These are phyloP conservation scores for Annona cherimola DNA, from an alignment of 164 flowering plant species.

Conservation along the genomic window DNA sequence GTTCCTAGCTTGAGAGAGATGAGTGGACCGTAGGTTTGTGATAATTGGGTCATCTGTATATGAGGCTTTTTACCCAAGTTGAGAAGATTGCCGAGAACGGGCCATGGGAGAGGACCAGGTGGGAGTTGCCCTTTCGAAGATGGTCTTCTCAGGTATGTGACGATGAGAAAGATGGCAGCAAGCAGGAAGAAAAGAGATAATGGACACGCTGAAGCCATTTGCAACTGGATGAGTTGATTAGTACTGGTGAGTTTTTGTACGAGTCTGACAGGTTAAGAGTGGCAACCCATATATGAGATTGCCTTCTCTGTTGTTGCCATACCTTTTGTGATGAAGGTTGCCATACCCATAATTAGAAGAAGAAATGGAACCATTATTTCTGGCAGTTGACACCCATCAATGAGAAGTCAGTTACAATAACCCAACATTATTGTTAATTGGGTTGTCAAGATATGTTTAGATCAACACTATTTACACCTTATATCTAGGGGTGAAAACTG, in stretches of 20 bases:
- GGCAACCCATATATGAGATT: not conserved
- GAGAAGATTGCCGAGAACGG: constrained; percentile 25
- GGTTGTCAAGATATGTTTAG: too few relatives aligned
- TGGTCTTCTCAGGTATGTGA: not conserved
- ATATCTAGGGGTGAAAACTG: too few relatives aligned
- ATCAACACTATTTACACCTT: too few relatives aligned
- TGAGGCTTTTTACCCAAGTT: constrained; percentile 24
- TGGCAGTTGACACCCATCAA: too few relatives aligned
- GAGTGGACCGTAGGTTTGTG: constrained; percentile 26
- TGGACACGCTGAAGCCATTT: constrained; percentile 7
- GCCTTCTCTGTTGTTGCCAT: too few relatives aligned
- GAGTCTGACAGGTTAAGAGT: not conserved
- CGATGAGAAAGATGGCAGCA: not conserved
- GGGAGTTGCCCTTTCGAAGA: constrained; percentile 17
- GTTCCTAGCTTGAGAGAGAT: constrained; percentile 27
- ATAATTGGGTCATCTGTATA: constrained; percentile 12
- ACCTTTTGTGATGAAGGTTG: too few relatives aligned
- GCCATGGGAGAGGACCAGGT: constrained; percentile 34
- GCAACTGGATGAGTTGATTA: too few relatives aligned
- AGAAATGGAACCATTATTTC: too few relatives aligned
- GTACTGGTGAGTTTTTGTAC: not conserved
- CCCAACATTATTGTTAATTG: too few relatives aligned
- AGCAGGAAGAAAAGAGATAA: not conserved
- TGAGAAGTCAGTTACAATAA: too few relatives aligned
- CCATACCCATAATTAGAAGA: too few relatives aligned